phyloP scores from a whole-genome alignment of 2,329 filamentous ascomycete genomes.

The Colletotrichum costaricense region DNA sequence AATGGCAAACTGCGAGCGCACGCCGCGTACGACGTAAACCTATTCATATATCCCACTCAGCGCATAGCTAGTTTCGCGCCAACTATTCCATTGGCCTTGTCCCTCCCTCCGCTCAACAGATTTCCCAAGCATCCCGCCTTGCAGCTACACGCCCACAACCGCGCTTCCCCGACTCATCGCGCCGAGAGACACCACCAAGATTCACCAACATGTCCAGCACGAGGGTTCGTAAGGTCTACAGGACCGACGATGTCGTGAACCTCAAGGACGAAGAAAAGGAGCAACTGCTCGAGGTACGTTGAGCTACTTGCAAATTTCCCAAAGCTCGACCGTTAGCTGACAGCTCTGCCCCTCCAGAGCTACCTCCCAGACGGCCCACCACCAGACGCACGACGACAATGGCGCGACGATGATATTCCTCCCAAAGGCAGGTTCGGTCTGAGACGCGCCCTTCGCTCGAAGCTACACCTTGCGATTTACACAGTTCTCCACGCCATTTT shows the following conservation, averaged over 20 bases:
- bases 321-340: conserved; percentile 6
- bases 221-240: conserved; percentile 52
- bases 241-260: conserved; percentile 49
- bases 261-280: conserved; percentile 51
- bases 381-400: conserved; percentile 18
- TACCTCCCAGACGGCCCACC: conserved; percentile 39
- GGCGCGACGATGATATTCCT: conserved; percentile 38
- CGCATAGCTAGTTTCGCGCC: conserved; percentile 10
- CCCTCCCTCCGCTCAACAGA: conserved; percentile 19
- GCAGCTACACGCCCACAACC: conserved; percentile 13
- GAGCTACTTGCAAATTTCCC: neutral
- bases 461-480: conserved; percentile 76
- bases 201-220: conserved; percentile 40
- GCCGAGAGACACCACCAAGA: neutral
- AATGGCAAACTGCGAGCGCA: conserved; percentile 21
- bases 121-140: conserved; percentile 17
- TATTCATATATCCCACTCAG: conserved; percentile 14
- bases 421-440: conserved; percentile 63
- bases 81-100: conserved; percentile 1
- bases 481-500: conserved; percentile 82
- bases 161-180: conserved; percentile 18
- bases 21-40: conserved; percentile 24
- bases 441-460: conserved; percentile 69
- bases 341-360: conserved; percentile 37
- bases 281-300: conserved; percentile 49